A percentile compares a stretch with the other conserved stretches of the same genome.
These are phyloP conservation scores for Acer yangbiense DNA, from an alignment of 345 rosid species.

Conservation along the genomic window DNA sequence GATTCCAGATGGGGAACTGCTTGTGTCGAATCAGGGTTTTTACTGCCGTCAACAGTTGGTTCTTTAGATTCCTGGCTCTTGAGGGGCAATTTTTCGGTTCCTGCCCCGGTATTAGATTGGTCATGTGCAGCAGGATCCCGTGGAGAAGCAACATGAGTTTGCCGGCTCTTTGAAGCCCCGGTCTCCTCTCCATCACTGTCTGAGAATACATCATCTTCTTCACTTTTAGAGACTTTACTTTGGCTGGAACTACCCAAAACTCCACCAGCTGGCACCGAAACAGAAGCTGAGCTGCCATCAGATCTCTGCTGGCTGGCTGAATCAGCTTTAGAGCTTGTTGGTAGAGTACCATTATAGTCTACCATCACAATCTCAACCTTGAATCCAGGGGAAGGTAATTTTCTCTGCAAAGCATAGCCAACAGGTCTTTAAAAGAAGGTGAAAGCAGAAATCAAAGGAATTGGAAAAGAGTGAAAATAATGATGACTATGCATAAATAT, in stretches of 20 bases:
- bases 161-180: slow-evolving; percentile 35
- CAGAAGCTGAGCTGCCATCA: slow-evolving; percentile 29
- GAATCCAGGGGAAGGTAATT: slow-evolving; percentile 90
- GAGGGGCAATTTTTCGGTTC: slow-evolving; percentile 30
- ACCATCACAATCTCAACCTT: slow-evolving; percentile 78
- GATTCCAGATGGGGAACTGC: slow-evolving; percentile 28
- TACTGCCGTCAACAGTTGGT: slow-evolving; percentile 19
- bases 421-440: not conserved
- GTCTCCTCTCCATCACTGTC: slow-evolving; percentile 76
- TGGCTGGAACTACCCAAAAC: slow-evolving; percentile 20
- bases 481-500: not conserved
- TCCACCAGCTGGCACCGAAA: slow-evolving; percentile 22
- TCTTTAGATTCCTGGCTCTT: slow-evolving; percentile 24
- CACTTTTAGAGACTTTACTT: slow-evolving; percentile 30
- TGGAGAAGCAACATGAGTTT: slow-evolving; percentile 21
- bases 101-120: slow-evolving; percentile 27
- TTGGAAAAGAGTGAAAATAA: too few species aligned
- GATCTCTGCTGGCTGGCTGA: slow-evolving; percentile 31
- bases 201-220: slow-evolving; percentile 79
- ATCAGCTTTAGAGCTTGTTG: slow-evolving; percentile 32
- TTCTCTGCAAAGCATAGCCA: slow-evolving; percentile 51
- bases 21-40: slow-evolving; percentile 26
- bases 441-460: not conserved
- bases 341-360: slow-evolving; percentile 46
- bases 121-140: slow-evolving; percentile 6